A percentile compares a stretch with the other conserved stretches of the same genome.
Conservation (phyloP, 2,329 filamentous ascomycete genomes). For the Aspergillus udagawae region DNA sequence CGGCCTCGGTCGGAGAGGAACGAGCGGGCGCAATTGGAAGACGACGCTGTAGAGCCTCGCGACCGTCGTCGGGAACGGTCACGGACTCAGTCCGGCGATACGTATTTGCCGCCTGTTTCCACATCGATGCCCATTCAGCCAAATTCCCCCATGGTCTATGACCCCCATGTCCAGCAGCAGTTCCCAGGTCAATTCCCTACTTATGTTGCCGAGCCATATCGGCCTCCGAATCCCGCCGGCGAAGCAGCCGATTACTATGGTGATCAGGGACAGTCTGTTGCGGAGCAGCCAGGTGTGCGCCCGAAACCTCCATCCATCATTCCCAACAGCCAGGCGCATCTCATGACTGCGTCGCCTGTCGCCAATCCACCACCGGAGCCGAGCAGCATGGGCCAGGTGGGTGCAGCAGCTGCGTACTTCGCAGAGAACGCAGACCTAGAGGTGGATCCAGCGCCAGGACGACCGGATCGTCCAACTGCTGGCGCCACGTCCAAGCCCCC, state of each 20-base stretch:
- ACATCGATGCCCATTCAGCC: constrained; percentile 20
- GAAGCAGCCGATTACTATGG: constrained; percentile 60
- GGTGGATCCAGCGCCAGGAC: constrained; percentile 4
- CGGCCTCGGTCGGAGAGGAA: constrained; percentile 19
- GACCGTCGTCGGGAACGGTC: constrained; percentile 22
- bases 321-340: constrained; percentile 53
- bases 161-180: constrained; percentile 52
- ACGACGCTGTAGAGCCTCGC: constrained; percentile 2
- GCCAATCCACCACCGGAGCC: constrained; percentile 57
- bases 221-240: constrained; percentile 47
- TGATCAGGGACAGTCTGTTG: constrained; percentile 59
- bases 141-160: constrained; percentile 27
- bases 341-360: constrained; percentile 50
- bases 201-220: constrained; percentile 44
- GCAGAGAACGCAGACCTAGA: constrained; percentile 23
- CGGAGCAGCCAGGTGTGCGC: constrained; percentile 57
- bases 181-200: constrained; percentile 56
- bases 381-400: constrained; percentile 44
- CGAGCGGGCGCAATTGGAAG: constrained; percentile 18
- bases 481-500: constrained; percentile 19
- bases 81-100: constrained; percentile 29
- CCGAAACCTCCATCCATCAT: constrained; percentile 51
- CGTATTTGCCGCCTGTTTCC: constrained; percentile 18
- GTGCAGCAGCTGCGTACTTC: constrained; percentile 57
- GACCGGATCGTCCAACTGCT: constrained; percentile 12